These are phyloP conservation scores for Amborella trichopoda DNA, from an alignment of 164 flowering plant species.

Conservation along the genomic window DNA sequence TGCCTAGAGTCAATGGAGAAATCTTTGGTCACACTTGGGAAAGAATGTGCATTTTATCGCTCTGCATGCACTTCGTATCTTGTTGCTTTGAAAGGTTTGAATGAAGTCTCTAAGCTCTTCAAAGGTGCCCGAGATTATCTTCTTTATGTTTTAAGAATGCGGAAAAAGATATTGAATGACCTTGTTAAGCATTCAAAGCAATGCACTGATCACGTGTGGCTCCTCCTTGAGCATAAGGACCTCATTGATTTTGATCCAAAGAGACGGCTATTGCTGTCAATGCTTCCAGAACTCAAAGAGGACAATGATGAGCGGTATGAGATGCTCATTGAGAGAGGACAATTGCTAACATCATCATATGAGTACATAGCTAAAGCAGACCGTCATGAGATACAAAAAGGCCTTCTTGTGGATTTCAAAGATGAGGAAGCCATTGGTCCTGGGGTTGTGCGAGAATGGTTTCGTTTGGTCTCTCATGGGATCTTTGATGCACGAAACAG, in stretches of 20 bases:
- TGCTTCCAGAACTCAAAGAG: slow-evolving; percentile 74
- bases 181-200: slow-evolving; percentile 42
- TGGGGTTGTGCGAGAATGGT: slow-evolving; percentile 94
- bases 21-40: slow-evolving; percentile 9
- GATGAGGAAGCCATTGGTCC: slow-evolving; percentile 98
- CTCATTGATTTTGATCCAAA: slow-evolving; percentile 61
- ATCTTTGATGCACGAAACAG: slow-evolving; percentile 71
- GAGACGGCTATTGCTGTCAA: slow-evolving; percentile 63
- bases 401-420: slow-evolving; percentile 83
- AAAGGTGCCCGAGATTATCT: slow-evolving; percentile 35
- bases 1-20: slow-evolving; percentile 40
- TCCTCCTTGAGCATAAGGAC: slow-evolving; percentile 49
- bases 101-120: slow-evolving; percentile 40
- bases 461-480: slow-evolving; percentile 70
- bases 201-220: slow-evolving; percentile 64
- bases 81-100: slow-evolving; percentile 47
- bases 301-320: slow-evolving; percentile 75
- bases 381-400: slow-evolving; percentile 36
- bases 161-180: slow-evolving; percentile 28
- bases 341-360: slow-evolving; percentile 69
- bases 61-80: slow-evolving; percentile 43
- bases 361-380: slow-evolving; percentile 56
- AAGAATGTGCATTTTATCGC: slow-evolving; percentile 13
- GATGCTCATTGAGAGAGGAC: slow-evolving; percentile 87
- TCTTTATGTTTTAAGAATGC: slow-evolving; percentile 29